Conservation (phyloP, 179 eudicot genomes). For the Amaranthus tricolor region DNA sequence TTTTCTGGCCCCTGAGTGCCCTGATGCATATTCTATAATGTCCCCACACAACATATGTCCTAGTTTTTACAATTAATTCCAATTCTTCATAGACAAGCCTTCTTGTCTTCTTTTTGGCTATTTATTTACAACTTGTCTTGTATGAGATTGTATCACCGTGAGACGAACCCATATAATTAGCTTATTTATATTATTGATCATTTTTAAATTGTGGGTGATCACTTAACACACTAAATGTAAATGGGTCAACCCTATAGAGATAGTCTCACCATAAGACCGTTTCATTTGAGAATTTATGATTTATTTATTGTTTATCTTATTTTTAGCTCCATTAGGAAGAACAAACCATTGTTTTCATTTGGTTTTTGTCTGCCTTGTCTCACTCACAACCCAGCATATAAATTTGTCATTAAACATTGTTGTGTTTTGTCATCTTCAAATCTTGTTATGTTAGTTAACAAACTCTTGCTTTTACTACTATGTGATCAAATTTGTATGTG, state of each 20-base stretch:
- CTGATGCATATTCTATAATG: constrained; percentile 21
- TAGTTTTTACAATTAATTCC: constrained; percentile 19
- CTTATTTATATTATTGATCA: too few relatives aligned
- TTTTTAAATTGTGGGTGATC: too few relatives aligned
- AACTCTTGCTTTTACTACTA: neutral
- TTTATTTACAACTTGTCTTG: too few relatives aligned
- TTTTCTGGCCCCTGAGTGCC: constrained; percentile 7
- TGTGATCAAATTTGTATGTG: too few relatives aligned
- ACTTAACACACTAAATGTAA: too few relatives aligned
- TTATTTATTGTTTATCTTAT: constrained; percentile 19
- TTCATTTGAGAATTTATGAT: too few relatives aligned
- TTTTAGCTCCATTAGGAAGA: constrained; percentile 9
- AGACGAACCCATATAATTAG: too few relatives aligned
- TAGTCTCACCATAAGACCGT: too few relatives aligned
- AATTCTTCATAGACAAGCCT: constrained; percentile 33
- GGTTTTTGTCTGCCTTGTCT: constrained; percentile 19
- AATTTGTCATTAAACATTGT: constrained; percentile 12
- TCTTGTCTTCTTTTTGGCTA: constrained; percentile 26
- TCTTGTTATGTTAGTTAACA: constrained; percentile 8
- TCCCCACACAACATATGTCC: constrained; percentile 30
- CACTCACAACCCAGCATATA: constrained; percentile 5
- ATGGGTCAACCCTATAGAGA: too few relatives aligned
- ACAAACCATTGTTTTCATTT: constrained; percentile 19
- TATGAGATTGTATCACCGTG: too few relatives aligned
- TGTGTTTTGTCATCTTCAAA: constrained; percentile 20